Evolutionary conservation across 73 alveolate genomes (phyloP).

Genomic region (Paramecium sexaurelia): DNA sequence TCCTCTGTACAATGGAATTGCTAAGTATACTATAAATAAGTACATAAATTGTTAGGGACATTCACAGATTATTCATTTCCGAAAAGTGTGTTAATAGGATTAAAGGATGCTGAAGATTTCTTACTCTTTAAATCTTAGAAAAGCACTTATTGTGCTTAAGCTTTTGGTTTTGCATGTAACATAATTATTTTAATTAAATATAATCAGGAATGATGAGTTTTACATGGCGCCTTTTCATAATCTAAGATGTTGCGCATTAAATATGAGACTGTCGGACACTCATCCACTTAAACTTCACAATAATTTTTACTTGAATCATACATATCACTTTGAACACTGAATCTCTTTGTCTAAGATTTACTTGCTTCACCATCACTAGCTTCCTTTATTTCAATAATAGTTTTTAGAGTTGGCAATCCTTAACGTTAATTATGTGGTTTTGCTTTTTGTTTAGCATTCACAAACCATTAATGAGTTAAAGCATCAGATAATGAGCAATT

Average conservation of each 20-base stretch:
- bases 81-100: constrained; percentile 9
- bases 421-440: neutral
- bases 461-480: constrained; percentile 18
- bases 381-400: constrained; percentile 29
- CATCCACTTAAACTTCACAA: neutral
- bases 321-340: neutral
- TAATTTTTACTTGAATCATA: neutral
- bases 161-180: neutral
- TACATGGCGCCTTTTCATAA: constrained; percentile 46
- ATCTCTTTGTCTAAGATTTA: constrained; percentile 9
- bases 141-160: neutral
- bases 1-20: constrained; percentile 1
- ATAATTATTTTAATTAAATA: constrained; percentile 10
- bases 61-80: neutral
- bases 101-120: neutral
- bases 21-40: neutral
- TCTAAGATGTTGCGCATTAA: constrained; percentile 34
- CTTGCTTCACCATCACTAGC: constrained; percentile 45
- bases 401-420: constrained; percentile 35
- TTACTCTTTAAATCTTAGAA: neutral
- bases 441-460: constrained; percentile 42
- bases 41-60: constrained; percentile 4
- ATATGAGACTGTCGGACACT: constrained; percentile 13
- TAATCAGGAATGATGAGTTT: constrained; percentile 34
- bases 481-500: constrained; percentile 22